A percentile compares a stretch with the other conserved stretches of the same genome.
Evolutionary conservation across 2,329 filamentous ascomycete species (phyloP).

Genomic region (Phyllosticta paracitricarpa): DNA sequence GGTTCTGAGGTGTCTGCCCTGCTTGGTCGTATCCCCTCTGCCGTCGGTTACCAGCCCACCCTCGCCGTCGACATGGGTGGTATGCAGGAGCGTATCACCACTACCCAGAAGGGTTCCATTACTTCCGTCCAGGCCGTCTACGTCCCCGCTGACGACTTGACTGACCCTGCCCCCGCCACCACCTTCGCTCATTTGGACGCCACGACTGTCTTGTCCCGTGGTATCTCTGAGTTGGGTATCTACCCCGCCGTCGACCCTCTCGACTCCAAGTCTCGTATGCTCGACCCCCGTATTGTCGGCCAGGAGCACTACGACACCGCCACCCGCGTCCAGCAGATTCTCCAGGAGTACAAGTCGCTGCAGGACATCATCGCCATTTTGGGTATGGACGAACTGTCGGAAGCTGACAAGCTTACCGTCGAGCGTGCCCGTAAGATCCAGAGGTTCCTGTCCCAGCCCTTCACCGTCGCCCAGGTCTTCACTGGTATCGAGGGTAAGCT

Average conservation of each 20-base stretch:
- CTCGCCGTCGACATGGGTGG: conserved; percentile 97
- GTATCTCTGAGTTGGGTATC: conserved; percentile 99
- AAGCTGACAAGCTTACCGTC: conserved; percentile 98
- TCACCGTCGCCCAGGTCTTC: conserved; percentile 82
- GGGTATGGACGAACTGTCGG: conserved; percentile 99
- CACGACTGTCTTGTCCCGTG: conserved; percentile 99
- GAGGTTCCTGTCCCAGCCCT: conserved; percentile 99
- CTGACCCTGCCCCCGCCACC: conserved; percentile 97
- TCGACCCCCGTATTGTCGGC: conserved; percentile 97
- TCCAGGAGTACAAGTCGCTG: conserved; percentile 99
- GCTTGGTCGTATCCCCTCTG: conserved; percentile 98
- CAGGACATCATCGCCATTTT: conserved; percentile 99
- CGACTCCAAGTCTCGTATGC: conserved; percentile 98
- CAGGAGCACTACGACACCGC: conserved; percentile 96
- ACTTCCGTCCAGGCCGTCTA: conserved; percentile 99
- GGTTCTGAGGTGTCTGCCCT: conserved; percentile 99
- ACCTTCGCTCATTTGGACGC: conserved; percentile 99
- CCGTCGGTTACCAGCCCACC: conserved; percentile 99
- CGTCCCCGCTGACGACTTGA: conserved; percentile 99
- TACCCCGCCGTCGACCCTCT: conserved; percentile 99
- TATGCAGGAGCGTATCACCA: conserved; percentile 99
- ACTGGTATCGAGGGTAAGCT: conserved; percentile 93
- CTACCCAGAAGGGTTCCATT: conserved; percentile 98
- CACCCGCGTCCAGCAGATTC: conserved; percentile 94
- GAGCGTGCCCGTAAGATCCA: conserved; percentile 99